Evolutionary conservation across 164 flowering plant species (phyloP), one percentile per base, ranked within the genome.

Genomic region (Stephania yunnanensis): DNA sequence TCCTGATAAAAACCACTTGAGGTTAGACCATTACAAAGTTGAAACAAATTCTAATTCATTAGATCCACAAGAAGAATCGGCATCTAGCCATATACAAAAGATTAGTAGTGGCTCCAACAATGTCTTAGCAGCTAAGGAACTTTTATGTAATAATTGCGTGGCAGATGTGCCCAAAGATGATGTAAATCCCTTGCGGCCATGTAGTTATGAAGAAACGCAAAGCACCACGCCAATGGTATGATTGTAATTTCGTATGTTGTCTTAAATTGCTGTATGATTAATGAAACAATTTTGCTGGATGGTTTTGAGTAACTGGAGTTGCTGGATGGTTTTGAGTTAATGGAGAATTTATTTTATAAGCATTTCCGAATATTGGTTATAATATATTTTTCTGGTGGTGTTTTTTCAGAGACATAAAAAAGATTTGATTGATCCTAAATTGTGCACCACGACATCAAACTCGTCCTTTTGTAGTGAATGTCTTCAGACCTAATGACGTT

Each of bases 401-500:
- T 67, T 12, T 67, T 44, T 82, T 36, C 87, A 91, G 87, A 15
- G 55, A 50, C 55, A 50, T 10, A 50, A 50, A 10, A 50, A 74
- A 71, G 69, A 25, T n/a, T 75, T 73, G 52, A 78, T 71, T 68
- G 80, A 30, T 67, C 65, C 69, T 64, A 75, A 74, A 68, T 69
- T 66, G 79, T 75, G 70, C 42, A 36, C 42, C 42, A 36, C 42
- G 42, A 36, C 42, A 2, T 2, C 42, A 36, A 36, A 36, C 42
- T 71, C 36, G 85, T 55, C 87, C 95, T 70, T 83, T 73, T 63
- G 88, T 92, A 44, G 92, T 95, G 75, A 91, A 82, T 82, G 97
- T 91, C 19, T 83, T 86, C 76, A 90, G 99, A 75, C 95, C 98
- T 71, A 77, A 71, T 68, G 97, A 89, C 69, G 85, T 95, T 76